Conservation (phyloP, 2,329 filamentous ascomycete genomes). For the Aspergillus ochraceoroseus region DNA sequence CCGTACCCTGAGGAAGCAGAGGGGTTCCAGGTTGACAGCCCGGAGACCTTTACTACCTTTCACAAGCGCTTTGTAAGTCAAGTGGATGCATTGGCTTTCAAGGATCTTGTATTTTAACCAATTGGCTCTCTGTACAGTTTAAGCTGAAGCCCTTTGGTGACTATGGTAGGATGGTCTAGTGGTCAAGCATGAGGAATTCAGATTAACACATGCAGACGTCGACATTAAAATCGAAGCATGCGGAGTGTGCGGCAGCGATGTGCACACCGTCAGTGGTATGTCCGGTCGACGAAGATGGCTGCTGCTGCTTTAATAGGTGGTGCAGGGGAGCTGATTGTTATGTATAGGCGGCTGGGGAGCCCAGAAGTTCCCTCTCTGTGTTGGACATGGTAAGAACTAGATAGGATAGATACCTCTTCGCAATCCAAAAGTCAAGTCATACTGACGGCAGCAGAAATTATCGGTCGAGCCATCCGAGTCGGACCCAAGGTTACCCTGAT, state of each 20-base stretch:
- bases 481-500: slow-evolving; percentile 60
- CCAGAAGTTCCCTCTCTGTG: slow-evolving; percentile 49
- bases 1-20: slow-evolving; percentile 45
- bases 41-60: slow-evolving; percentile 61
- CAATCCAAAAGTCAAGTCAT: not conserved
- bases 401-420: slow-evolving; percentile 7
- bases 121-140: slow-evolving; percentile 49
- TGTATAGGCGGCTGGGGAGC: slow-evolving; percentile 52
- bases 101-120: not conserved
- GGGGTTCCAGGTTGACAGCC: slow-evolving; percentile 53
- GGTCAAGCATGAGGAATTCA: not conserved
- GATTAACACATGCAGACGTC: slow-evolving; percentile 53
- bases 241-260: slow-evolving; percentile 68
- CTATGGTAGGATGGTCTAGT: slow-evolving; percentile 42
- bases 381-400: slow-evolving; percentile 52
- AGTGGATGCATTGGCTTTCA: not conserved
- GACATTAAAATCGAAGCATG: slow-evolving; percentile 82
- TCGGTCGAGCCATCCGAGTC: slow-evolving; percentile 64
- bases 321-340: too few species aligned
- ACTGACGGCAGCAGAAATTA: slow-evolving; percentile 51
- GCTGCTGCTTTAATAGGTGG: too few species aligned
- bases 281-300: too few species aligned
- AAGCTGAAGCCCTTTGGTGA: slow-evolving; percentile 81
- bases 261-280: slow-evolving; percentile 59
- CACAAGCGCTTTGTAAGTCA: slow-evolving; percentile 51